Evolutionary conservation across 495 filamentous ascomycete genomes (phyloP), one percentile per base, ranked within the genome.

Genomic region (Hypoxylon intermedium): DNA sequence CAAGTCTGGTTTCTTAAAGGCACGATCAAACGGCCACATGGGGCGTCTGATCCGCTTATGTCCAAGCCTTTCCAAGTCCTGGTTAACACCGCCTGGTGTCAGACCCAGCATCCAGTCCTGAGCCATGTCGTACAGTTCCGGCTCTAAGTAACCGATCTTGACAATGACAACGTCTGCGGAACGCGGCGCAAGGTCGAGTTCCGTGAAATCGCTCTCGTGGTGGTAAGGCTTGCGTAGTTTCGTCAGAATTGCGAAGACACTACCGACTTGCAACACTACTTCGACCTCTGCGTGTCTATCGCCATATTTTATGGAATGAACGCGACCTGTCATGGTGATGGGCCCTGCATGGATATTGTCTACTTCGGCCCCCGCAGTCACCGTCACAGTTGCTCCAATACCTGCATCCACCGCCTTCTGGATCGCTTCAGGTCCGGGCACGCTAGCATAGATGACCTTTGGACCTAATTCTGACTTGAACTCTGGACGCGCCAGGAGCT

Each of bases 131-230:
- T 79, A 83, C 1, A 85, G 60, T 33, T 85, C 80, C 12, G 83
- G 83, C 60, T 85, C 82, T 9, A 85, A 61, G 54, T 85, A 85
- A 15, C 83, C 82, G 44, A 85, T 85, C 69, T 85, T 85, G 5
- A 85, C 81, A 13, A 85, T 75, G 9, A 85, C 80, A 12, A 85
- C 77, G 53, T 82, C 79, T 7, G 77, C 72, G 3, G 69, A 60
- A 1, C 81, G 77, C 9, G 82, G 80, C 1, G 55, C 23, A 0
- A 85, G 73, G 50, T 79, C 50, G 2, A 85, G 73, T 15, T 77
- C 75, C 0, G 74, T 81, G 52, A 85, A 85, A 51, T 85, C 83
- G 24, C 66, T 68, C 53, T 85, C 82, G 26, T 77, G 74, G 42
- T 85, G 83, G 53, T 84, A 84, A 4, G 83, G 83, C 57, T 85